These are phyloP conservation scores for Amphichorda felina DNA, from an alignment of 2,329 filamentous ascomycete species.

Conservation along the genomic window DNA sequence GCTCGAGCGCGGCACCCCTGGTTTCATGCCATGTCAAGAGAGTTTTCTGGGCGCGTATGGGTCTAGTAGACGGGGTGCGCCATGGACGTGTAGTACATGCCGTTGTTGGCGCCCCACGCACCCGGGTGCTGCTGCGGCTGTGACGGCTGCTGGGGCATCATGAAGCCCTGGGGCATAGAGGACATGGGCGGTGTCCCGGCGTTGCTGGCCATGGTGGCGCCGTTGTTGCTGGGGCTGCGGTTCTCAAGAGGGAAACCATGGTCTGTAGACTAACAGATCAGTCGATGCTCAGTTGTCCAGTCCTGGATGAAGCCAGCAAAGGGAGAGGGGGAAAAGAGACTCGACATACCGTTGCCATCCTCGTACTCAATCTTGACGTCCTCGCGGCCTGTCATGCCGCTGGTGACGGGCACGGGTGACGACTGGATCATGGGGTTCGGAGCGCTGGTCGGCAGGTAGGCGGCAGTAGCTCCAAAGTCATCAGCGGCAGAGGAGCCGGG, in stretches of 20 bases:
- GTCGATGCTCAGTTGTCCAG: neutral
- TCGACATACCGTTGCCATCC: slow-evolving; percentile 14
- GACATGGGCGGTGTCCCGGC: slow-evolving; percentile 1
- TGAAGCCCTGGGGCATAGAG: neutral
- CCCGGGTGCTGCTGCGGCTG: neutral
- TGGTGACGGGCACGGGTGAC: slow-evolving; percentile 10
- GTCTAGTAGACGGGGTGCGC: slow-evolving; percentile 1
- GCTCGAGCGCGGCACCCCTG: neutral
- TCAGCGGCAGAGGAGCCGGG: slow-evolving; percentile 37
- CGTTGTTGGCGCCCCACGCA: neutral
- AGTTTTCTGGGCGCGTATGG: too few relatives aligned
- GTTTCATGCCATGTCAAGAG: too few relatives aligned
- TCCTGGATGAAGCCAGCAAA: too few relatives aligned
- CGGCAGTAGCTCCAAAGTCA: slow-evolving; percentile 26
- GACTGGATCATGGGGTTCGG: slow-evolving; percentile 29
- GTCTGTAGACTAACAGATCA: slow-evolving; percentile 3
- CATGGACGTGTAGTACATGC: slow-evolving; percentile 2
- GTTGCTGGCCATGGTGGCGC: neutral
- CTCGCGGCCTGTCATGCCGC: slow-evolving; percentile 13
- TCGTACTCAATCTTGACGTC: slow-evolving; percentile 28
- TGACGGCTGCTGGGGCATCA: neutral
- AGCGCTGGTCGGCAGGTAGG: slow-evolving; percentile 37
- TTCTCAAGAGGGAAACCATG: slow-evolving; percentile 4
- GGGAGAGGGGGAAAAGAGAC: neutral
- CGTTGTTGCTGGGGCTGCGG: neutral